Evolutionary conservation across 2,329 filamentous ascomycete species (phyloP).

Genomic region (Lachnellula arida): DNA sequence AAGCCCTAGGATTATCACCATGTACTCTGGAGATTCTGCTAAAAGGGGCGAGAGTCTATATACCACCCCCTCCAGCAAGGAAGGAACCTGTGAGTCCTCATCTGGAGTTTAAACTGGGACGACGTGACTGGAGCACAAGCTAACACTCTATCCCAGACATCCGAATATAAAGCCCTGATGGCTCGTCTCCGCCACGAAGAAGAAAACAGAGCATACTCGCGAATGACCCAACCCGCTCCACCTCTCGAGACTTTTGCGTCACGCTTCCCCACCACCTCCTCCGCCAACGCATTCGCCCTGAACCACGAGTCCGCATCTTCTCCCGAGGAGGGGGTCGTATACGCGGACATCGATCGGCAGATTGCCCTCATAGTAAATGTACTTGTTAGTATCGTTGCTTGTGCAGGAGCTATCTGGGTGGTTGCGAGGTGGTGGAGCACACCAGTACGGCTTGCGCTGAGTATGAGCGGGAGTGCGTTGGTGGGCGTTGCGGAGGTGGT

Average conservation of each 20-base stretch:
- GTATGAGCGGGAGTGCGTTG: constrained; percentile 63
- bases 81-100: constrained; percentile 61
- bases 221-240: constrained; percentile 63
- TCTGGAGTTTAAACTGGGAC: background rate
- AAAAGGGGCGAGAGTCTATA: constrained; percentile 65
- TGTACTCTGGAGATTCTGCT: constrained; percentile 66
- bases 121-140: background rate
- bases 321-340: constrained; percentile 61
- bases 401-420: constrained; percentile 74
- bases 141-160: constrained; percentile 46
- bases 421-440: constrained; percentile 71
- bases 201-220: constrained; percentile 76
- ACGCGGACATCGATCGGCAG: constrained; percentile 73
- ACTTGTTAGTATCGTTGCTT: constrained; percentile 77
- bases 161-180: constrained; percentile 87
- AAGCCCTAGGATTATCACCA: constrained; percentile 28
- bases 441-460: constrained; percentile 63
- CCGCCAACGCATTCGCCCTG: constrained; percentile 52
- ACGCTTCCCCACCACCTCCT: constrained; percentile 49
- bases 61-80: constrained; percentile 75
- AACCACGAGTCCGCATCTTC: constrained; percentile 38
- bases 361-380: constrained; percentile 86
- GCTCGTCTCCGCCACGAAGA: constrained; percentile 75
- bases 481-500: constrained; percentile 73
- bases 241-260: constrained; percentile 54